Conservation (phyloP, 2,329 filamentous ascomycete species). For the Aureobasidium zeae region DNA sequence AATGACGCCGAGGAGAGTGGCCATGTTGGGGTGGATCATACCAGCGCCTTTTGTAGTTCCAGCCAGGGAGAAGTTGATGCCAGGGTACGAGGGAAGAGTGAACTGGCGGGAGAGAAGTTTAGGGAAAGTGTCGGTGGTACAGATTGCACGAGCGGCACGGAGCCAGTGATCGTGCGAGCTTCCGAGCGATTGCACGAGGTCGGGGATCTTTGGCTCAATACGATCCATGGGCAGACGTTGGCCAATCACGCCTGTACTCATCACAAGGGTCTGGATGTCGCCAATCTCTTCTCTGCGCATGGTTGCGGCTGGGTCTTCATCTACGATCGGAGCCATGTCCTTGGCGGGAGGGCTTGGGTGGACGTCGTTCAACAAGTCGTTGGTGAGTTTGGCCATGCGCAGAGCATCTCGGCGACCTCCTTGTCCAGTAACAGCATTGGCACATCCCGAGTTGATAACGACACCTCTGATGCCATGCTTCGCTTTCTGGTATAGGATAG, state of each 20-base stretch:
- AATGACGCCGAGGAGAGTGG: slow-evolving; percentile 82
- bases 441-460: slow-evolving; percentile 90
- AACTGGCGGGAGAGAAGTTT: slow-evolving; percentile 85
- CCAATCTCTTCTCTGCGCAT: slow-evolving; percentile 22
- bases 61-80: slow-evolving; percentile 69
- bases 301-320: neutral
- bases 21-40: slow-evolving; percentile 99
- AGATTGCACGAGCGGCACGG: slow-evolving; percentile 77
- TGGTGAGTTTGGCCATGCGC: slow-evolving; percentile 71
- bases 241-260: slow-evolving; percentile 97
- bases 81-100: slow-evolving; percentile 68
- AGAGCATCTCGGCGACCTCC: slow-evolving; percentile 81
- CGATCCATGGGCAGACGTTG: slow-evolving; percentile 90
- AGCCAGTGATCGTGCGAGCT: slow-evolving; percentile 80
- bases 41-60: slow-evolving; percentile 97
- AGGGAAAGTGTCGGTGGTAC: slow-evolving; percentile 96
- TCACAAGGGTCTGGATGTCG: slow-evolving; percentile 65
- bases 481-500: slow-evolving; percentile 52
- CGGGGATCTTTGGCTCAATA: slow-evolving; percentile 74
- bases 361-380: slow-evolving; percentile 48
- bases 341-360: neutral
- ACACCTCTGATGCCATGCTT: slow-evolving; percentile 67
- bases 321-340: too few relatives aligned
- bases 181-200: slow-evolving; percentile 62
- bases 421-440: slow-evolving; percentile 91